Conservation (phyloP, 371 early-diverging fungal species). For the Rhizopus stolonifer region DNA sequence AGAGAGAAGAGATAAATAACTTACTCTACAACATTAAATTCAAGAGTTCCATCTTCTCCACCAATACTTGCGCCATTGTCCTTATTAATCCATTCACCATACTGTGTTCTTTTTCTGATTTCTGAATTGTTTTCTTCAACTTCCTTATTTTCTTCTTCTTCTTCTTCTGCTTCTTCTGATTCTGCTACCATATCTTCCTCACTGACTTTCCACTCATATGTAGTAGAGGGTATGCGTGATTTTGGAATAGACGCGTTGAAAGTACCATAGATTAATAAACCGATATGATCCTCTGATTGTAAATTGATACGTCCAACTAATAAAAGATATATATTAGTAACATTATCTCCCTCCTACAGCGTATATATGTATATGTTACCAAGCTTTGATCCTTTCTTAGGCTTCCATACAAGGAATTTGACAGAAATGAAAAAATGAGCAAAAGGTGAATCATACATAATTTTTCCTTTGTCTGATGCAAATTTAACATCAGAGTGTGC, state of each 20-base stretch:
- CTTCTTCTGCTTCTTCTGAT: conserved; percentile 36
- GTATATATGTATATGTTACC: too few relatives aligned
- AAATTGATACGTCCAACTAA: conserved; percentile 87
- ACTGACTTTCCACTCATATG: conserved; percentile 68
- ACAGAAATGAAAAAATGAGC: conserved; percentile 74
- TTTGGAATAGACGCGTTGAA: conserved; percentile 94
- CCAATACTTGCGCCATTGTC: conserved; percentile 54
- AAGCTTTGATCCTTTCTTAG: conserved; percentile 66
- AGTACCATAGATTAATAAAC: conserved; percentile 86
- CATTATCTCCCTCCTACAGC: too few relatives aligned
- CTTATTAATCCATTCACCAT: conserved; percentile 63
- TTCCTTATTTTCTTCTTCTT: conserved; percentile 20
- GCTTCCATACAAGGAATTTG: conserved; percentile 81
- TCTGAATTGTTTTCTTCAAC: conserved; percentile 21
- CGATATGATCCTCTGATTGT: conserved; percentile 94
- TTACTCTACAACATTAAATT: conserved; percentile 64
- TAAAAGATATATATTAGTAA: background rate
- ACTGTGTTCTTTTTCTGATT: conserved; percentile 41
- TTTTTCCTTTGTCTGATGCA: conserved; percentile 58
- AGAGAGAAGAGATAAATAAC: conserved; percentile 21
- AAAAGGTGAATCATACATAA: conserved; percentile 86
- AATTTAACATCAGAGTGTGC: conserved; percentile 72
- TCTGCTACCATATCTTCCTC: conserved; percentile 36
- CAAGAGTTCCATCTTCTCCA: conserved; percentile 55
- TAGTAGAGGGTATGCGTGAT: conserved; percentile 71